Base-by-base conservation (phyloP, 345 rosid species). In the Stellera chamaejasme region DNA sequence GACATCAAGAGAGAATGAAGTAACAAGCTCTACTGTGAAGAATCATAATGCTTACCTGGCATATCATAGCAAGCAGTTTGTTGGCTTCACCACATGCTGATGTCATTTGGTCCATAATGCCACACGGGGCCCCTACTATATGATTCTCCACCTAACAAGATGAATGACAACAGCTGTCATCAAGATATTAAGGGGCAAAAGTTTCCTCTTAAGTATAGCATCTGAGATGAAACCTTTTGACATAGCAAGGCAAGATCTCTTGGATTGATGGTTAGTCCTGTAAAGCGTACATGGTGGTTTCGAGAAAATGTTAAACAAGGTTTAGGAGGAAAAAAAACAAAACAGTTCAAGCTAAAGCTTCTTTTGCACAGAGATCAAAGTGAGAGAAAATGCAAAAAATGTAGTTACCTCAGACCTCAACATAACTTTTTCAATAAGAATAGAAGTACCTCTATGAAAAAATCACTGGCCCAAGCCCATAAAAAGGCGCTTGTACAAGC, bases 81-180 rank as follows among this genome's bases (percentile, higher is more conserved):
- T 93, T 83, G 60, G 97, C 90, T 73, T 93, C 99, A 47, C 99
- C 99, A 66, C 97, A 93, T 23, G 96, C 90, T 32, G 99, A 87
- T 50, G 99, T 79, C 99, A 93, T 93, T 82, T 93, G 99, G 73
- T 93, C 99, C 99, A 93, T 93, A 51, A 93, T 94, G 57, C 99
- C 99, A 63, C 99, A 93, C 14, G 99, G 99, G 65, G 99, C 99
- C 73, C 99, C 99, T 72, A 93, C 99, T 65, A 93, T 80, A 65
- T 87, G 97, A 79, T 93, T 93, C 69, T 93, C 99, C 69, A 93
- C 99, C 99, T 93, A 69, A 56, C n/a, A 47, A 0, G 52, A 54
- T 19, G 23, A 65, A n/a, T 27, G 56, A 55, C 55, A 26, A 69
- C 54, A 8, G 27, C 15, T 49, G 45, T 55, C 13, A 50, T 32